These are phyloP conservation scores for Candida xiaguanensis DNA, from an alignment of 805 yeast genomes.

Conservation along the genomic window DNA sequence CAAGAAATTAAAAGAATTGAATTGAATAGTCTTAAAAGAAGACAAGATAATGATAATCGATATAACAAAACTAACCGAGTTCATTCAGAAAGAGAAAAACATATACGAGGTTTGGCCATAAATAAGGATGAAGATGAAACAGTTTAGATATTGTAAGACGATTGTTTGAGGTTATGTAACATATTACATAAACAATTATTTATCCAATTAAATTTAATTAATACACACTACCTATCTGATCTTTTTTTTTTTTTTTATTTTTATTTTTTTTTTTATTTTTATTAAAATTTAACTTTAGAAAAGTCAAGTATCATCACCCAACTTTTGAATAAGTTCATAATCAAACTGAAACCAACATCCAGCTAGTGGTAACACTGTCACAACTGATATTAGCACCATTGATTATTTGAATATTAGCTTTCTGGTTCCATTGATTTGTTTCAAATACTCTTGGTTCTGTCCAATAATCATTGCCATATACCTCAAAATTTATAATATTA, in stretches of 20 bases:
- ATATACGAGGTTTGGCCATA: conserved; percentile 77
- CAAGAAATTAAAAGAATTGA: conserved; percentile 80
- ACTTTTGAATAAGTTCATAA: too few species aligned
- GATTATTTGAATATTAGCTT: not conserved
- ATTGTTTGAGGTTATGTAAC: not conserved
- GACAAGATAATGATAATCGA: conserved; percentile 79
- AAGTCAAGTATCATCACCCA: not conserved
- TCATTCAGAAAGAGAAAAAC: conserved; percentile 77
- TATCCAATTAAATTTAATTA: conserved; percentile 1
- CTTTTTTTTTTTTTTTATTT: conserved; percentile 1
- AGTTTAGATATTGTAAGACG: not conserved
- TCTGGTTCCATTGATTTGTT: too few species aligned
- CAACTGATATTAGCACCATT: not conserved
- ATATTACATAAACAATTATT: not conserved
- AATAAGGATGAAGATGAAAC: conserved; percentile 30
- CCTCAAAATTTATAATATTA: too few species aligned
- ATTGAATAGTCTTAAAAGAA: conserved; percentile 65
- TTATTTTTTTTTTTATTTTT: not conserved
- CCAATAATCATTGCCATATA: too few species aligned
- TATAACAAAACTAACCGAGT: conserved; percentile 64
- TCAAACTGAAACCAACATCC: not conserved
- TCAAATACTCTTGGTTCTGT: too few species aligned
- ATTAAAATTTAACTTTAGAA: not conserved
- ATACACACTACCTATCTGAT: not conserved
- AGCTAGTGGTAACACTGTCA: not conserved